These are phyloP conservation scores for Fraxinus paxiana DNA, from an alignment of 305 asterid species.

Conservation along the genomic window DNA sequence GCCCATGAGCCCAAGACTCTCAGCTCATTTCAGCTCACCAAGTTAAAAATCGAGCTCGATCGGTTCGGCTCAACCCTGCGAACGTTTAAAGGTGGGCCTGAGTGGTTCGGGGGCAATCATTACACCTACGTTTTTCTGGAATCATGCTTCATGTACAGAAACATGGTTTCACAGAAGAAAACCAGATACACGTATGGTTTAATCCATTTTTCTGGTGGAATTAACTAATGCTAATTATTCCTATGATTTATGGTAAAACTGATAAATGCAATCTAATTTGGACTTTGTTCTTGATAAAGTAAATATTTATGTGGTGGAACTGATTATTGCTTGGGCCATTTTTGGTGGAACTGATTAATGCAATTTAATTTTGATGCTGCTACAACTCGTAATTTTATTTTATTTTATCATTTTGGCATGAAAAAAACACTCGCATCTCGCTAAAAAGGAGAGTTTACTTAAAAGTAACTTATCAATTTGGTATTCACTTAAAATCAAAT, in stretches of 20 bases:
- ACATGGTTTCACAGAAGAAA: too few relatives aligned
- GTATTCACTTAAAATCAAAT: too few relatives aligned
- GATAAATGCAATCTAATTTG: too few relatives aligned
- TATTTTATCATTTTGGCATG: neutral
- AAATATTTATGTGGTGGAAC: too few relatives aligned
- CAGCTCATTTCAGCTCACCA: neutral
- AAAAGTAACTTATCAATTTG: neutral
- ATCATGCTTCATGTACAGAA: too few relatives aligned
- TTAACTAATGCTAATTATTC: neutral
- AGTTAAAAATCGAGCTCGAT: neutral
- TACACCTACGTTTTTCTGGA: neutral
- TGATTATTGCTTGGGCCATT: neutral
- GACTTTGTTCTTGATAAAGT: too few relatives aligned
- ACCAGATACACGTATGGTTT: too few relatives aligned
- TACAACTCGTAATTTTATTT: neutral
- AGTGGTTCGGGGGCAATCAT: neutral
- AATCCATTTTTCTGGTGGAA: neutral
- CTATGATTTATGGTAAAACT: neutral
- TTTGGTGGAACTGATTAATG: neutral
- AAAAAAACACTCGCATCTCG: neutral
- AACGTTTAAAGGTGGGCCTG: neutral
- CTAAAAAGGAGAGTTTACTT: neutral
- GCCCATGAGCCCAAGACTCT: neutral
- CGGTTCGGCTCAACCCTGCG: neutral
- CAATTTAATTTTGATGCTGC: neutral